These are phyloP conservation scores for Kalmusia sp. DNA, from an alignment of 2,329 filamentous ascomycete genomes.

Conservation along the genomic window DNA sequence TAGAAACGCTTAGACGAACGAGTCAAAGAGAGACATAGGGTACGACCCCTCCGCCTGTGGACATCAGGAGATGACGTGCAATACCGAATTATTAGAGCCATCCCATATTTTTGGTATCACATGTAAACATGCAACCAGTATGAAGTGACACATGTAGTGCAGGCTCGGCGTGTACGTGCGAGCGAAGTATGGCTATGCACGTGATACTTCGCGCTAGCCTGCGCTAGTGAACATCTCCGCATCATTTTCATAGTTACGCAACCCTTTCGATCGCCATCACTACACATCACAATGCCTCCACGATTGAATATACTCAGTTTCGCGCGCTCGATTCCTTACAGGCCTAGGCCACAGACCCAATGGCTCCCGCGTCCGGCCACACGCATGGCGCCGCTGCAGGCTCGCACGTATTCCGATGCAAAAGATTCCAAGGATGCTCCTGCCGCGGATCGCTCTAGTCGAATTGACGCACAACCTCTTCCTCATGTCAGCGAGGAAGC, in stretches of 20 bases:
- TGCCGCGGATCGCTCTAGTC: slow-evolving; percentile 37
- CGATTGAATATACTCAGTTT: slow-evolving; percentile 43
- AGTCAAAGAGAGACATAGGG: no score
- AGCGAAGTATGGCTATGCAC: no score
- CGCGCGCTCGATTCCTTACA: slow-evolving; percentile 40
- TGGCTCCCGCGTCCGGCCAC: slow-evolving; percentile 33
- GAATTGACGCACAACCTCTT: slow-evolving; percentile 47
- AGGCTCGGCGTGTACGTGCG: no score
- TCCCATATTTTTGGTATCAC: no score
- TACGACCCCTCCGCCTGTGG: no score
- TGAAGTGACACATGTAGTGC: no score
- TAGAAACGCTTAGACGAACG: no score
- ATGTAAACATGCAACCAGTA: no score
- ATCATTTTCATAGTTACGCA: slow-evolving; percentile 24
- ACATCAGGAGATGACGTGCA: no score
- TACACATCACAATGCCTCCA: slow-evolving; percentile 45
- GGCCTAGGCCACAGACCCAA: slow-evolving; percentile 36
- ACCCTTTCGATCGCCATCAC: slow-evolving; percentile 15
- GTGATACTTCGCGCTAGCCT: slow-evolving; percentile 17
- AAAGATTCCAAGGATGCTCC: slow-evolving; percentile 36
- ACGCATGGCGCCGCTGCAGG: slow-evolving; percentile 33
- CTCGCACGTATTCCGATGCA: slow-evolving; percentile 39
- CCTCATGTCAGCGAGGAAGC: slow-evolving; percentile 72
- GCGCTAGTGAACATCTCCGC: slow-evolving; percentile 13
- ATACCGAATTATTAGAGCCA: no score